phyloP scores from a whole-genome alignment of 2,329 filamentous ascomycete genomes.

The Chaetomiaceae sp. region DNA sequence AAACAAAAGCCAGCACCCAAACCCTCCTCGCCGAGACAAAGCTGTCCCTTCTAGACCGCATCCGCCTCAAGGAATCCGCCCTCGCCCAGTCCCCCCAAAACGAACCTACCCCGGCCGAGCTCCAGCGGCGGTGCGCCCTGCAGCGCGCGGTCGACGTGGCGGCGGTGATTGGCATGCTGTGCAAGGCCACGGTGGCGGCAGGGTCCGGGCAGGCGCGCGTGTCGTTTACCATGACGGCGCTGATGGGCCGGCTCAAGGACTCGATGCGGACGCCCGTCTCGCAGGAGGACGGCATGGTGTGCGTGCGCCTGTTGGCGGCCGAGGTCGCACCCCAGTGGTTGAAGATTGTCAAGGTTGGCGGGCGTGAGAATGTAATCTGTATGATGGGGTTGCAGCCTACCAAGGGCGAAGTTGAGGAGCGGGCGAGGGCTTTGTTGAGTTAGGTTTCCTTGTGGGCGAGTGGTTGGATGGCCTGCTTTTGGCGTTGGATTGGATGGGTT shows the following conservation, averaged over 20 bases:
- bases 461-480: background rate
- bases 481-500: background rate
- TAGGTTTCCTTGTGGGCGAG: constrained; percentile 13
- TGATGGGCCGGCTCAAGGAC: constrained; percentile 63
- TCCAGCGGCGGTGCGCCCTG: constrained; percentile 60
- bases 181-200: constrained; percentile 40
- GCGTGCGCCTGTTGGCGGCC: constrained; percentile 47
- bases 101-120: constrained; percentile 50
- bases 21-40: constrained; percentile 32
- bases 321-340: constrained; percentile 57
- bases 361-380: constrained; percentile 55
- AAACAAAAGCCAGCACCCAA: background rate
- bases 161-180: constrained; percentile 63
- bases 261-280: constrained; percentile 57
- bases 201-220: constrained; percentile 51
- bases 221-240: constrained; percentile 60
- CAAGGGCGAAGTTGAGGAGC: constrained; percentile 34
- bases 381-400: constrained; percentile 38
- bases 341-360: constrained; percentile 47
- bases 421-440: constrained; percentile 26
- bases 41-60: constrained; percentile 69
- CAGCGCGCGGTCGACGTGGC: constrained; percentile 66
- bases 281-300: constrained; percentile 47
- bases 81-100: constrained; percentile 36
- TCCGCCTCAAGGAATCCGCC: constrained; percentile 65